phyloP scores from a whole-genome alignment of 2,329 filamentous ascomycete genomes.

The Chaetomiaceae sp. region DNA sequence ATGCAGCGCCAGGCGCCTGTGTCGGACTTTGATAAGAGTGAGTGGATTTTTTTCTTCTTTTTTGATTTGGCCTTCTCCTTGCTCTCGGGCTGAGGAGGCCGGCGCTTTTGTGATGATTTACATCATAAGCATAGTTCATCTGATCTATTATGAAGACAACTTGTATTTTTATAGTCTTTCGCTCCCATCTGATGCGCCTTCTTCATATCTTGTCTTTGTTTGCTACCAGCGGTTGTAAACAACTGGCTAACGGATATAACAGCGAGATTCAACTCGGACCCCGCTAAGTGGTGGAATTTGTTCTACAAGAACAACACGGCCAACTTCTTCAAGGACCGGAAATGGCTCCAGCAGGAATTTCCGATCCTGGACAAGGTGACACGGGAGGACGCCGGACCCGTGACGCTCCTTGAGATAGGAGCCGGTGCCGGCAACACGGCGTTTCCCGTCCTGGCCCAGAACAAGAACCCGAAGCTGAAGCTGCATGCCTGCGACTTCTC shows the following conservation, averaged over 20 bases:
- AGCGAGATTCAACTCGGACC: slow-evolving; percentile 82
- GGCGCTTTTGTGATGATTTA: slow-evolving; percentile 39
- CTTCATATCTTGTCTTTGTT: slow-evolving; percentile 10
- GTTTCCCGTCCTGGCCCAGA: slow-evolving; percentile 81
- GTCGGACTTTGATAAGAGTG: slow-evolving; percentile 85
- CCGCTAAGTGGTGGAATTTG: slow-evolving; percentile 94
- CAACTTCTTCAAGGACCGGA: slow-evolving; percentile 98
- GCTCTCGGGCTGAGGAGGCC: background rate
- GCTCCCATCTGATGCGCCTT: slow-evolving; percentile 61
- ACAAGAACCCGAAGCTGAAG: slow-evolving; percentile 74
- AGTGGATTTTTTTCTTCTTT: slow-evolving; percentile 31
- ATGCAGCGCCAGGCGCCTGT: slow-evolving; percentile 84
- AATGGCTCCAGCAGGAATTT: slow-evolving; percentile 96
- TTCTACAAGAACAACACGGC: slow-evolving; percentile 98
- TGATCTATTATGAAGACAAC: slow-evolving; percentile 58
- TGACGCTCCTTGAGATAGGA: slow-evolving; percentile 80
- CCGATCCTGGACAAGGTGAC: slow-evolving; percentile 78
- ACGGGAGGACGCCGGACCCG: slow-evolving; percentile 60
- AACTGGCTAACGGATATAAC: slow-evolving; percentile 37
- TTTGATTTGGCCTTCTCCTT: background rate
- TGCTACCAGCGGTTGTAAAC: background rate
- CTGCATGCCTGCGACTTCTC: slow-evolving; percentile 96
- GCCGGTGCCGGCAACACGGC: slow-evolving; percentile 95
- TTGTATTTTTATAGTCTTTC: slow-evolving; percentile 59
- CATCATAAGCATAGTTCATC: slow-evolving; percentile 70